Conservation (phyloP, 495 filamentous ascomycete species). For the Podospora pseudocomata region DNA sequence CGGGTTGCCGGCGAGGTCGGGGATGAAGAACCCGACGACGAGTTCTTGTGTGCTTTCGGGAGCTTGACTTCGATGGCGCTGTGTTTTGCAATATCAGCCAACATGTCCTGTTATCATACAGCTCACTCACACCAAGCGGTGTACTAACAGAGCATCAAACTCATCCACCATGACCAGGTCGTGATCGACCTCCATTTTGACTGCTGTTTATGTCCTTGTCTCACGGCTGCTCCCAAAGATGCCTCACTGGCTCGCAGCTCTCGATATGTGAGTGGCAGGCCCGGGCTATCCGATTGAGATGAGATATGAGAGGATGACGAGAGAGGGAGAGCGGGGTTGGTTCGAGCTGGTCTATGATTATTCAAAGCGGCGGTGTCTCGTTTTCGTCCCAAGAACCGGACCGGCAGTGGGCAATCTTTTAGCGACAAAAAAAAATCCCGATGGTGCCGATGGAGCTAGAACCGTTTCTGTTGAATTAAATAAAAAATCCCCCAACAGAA, state of each 20-base stretch:
- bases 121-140: background rate
- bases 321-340: background rate
- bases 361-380: background rate
- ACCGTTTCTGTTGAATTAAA: background rate
- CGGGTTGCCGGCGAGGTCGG: background rate
- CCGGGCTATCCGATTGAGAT: background rate
- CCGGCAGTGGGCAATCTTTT: background rate
- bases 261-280: background rate
- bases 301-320: background rate
- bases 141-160: conserved; percentile 46
- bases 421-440: background rate
- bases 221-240: background rate
- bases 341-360: background rate
- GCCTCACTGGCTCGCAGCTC: no score
- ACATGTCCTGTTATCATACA: background rate
- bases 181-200: conserved; percentile 27
- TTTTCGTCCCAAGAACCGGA: background rate
- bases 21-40: background rate
- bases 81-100: background rate
- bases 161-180: conserved; percentile 43
- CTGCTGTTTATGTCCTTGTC: background rate
- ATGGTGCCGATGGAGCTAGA: background rate
- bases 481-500: background rate
- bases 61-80: conserved; percentile 21
- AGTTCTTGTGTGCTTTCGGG: conserved; percentile 3